Percentiles rank a stretch among this genome's conserved stretches.
phyloP scores from a whole-genome alignment of 2,329 filamentous ascomycete genomes.

The Arthrobotrys musiformis region DNA sequence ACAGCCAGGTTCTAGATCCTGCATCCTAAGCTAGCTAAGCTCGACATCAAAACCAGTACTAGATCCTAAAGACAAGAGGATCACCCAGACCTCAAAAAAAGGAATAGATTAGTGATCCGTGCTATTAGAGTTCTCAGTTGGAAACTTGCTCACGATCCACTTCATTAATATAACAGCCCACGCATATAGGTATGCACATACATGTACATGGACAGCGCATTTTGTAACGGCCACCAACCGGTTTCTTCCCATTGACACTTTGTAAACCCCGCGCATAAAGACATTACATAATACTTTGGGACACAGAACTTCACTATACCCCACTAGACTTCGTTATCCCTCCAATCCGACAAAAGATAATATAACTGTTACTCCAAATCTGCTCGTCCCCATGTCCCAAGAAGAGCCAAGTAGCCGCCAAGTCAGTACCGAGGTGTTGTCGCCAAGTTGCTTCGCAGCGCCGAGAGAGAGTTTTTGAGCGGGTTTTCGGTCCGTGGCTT shows the following conservation, averaged over 20 bases:
- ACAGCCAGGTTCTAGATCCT: no score
- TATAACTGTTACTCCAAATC: background rate
- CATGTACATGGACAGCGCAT: background rate
- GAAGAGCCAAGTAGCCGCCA: conserved; percentile 16
- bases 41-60: no score
- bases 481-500: conserved; percentile 29
- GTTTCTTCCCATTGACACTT: background rate
- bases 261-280: background rate
- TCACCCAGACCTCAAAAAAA: no score
- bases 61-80: no score
- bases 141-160: background rate
- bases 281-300: conserved; percentile 6
- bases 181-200: background rate
- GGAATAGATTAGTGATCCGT: background rate
- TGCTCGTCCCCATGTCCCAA: background rate
- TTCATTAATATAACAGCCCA: background rate
- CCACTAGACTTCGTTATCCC: background rate
- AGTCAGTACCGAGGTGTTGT: background rate
- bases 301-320: background rate
- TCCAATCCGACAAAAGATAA: conserved; percentile 11
- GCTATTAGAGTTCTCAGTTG: background rate
- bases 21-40: no score
- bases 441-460: conserved; percentile 20
- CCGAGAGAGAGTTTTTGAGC: conserved; percentile 45
- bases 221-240: background rate